phyloP scores from a whole-genome alignment of 305 asterid genomes.

The Fraxinus floribunda region DNA sequence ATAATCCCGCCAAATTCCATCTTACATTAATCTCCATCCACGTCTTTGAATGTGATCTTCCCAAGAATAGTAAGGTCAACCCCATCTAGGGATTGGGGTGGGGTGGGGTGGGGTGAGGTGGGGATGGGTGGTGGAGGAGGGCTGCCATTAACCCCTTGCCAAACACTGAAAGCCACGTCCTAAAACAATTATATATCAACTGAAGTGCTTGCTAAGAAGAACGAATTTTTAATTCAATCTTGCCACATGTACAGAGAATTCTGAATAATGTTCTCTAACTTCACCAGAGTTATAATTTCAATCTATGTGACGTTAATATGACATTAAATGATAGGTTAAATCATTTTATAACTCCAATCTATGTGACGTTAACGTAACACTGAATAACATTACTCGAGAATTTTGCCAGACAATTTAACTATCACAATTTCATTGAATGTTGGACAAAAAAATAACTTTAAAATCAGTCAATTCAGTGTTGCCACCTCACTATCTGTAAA shows the following conservation, averaged over 20 bases:
- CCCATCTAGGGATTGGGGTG: not conserved
- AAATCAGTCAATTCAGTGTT: not conserved
- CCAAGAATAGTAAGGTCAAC: constrained; percentile 23
- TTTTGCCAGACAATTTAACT: too few relatives aligned
- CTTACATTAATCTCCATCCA: too few relatives aligned
- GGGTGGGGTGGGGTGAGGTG: not conserved
- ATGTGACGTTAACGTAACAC: too few relatives aligned
- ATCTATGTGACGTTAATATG: too few relatives aligned
- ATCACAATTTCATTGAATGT: not conserved
- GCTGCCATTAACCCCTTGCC: constrained; percentile 33
- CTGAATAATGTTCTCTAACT: too few relatives aligned
- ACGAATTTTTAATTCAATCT: constrained; percentile 10
- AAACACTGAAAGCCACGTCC: constrained; percentile 26
- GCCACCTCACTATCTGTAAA: not conserved
- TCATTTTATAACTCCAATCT: too few relatives aligned
- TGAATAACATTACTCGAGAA: too few relatives aligned
- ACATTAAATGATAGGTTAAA: too few relatives aligned
- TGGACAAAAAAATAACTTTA: not conserved
- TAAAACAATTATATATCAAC: constrained; percentile 3
- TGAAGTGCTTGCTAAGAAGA: constrained; percentile 21
- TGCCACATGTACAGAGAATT: too few relatives aligned
- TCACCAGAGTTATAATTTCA: too few relatives aligned
- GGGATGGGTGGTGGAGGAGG: not conserved
- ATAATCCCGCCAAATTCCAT: too few relatives aligned
- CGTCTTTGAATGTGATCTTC: constrained; percentile 3